A percentile compares a stretch with the other conserved stretches of the same genome.
Evolutionary conservation across 225 moss, liverwort and hornwort genomes (phyloP).

Genomic region (Straminergon stramineum): DNA sequence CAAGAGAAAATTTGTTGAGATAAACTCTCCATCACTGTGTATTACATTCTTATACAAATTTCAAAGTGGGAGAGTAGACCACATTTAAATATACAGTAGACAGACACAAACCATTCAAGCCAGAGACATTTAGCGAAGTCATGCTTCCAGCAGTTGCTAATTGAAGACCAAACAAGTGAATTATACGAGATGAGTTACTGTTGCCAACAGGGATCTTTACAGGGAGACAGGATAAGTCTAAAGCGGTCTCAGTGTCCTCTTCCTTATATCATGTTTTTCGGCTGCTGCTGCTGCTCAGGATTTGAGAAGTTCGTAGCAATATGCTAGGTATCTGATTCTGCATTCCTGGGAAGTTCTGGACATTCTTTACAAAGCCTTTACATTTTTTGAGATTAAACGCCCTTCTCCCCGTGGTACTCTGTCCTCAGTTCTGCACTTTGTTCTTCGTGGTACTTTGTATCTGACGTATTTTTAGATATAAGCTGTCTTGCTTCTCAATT

Average conservation of each 20-base stretch:
- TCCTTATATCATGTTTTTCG: background rate
- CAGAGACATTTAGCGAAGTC: background rate
- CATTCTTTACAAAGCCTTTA: constrained; percentile 24
- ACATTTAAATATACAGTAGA: background rate
- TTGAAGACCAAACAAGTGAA: background rate
- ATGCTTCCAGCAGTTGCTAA: background rate
- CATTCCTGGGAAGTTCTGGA: constrained; percentile 11
- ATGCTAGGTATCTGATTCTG: constrained; percentile 15
- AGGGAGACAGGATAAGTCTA: background rate
- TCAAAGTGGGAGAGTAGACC: background rate
- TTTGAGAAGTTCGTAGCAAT: constrained; percentile 23
- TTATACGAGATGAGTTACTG: background rate
- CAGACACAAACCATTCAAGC: background rate
- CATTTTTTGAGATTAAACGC: background rate
- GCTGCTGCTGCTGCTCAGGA: background rate
- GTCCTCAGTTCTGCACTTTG: background rate
- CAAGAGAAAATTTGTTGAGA: background rate
- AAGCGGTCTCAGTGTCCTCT: background rate
- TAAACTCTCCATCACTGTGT: background rate
- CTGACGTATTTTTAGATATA: background rate
- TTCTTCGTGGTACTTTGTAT: background rate
- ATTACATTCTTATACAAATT: background rate
- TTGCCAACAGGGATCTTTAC: background rate
- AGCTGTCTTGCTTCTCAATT: constrained; percentile 1
- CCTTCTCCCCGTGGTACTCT: background rate